Conservation (phyloP, 1,284 basidiomycete genomes). For the Sphaerobolus stellatus region DNA sequence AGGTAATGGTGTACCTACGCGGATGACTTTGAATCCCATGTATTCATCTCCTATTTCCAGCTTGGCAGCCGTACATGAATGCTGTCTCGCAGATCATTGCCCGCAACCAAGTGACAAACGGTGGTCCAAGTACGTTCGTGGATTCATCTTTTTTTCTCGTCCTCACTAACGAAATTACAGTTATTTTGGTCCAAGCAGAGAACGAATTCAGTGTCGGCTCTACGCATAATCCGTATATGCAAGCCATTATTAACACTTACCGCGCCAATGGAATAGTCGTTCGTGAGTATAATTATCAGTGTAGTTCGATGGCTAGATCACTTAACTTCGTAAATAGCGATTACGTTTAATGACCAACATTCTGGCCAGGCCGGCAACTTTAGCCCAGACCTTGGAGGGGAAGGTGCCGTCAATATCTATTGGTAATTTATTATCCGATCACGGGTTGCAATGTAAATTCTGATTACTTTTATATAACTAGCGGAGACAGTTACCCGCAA, state of each 20-base stretch:
- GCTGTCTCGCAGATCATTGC: constrained; percentile 49
- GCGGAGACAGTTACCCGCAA: constrained; percentile 52
- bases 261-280: constrained; percentile 47
- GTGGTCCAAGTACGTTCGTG: constrained; percentile 47
- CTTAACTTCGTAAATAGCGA: constrained; percentile 31
- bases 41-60: constrained; percentile 26
- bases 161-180: constrained; percentile 17
- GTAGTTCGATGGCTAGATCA: neutral
- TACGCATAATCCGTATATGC: constrained; percentile 45
- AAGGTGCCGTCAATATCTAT: constrained; percentile 47
- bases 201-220: constrained; percentile 53
- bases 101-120: constrained; percentile 51
- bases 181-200: constrained; percentile 58
- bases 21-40: neutral
- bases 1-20: constrained; percentile 25
- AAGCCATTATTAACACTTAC: constrained; percentile 48
- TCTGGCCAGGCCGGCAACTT: constrained; percentile 42
- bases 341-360: constrained; percentile 49
- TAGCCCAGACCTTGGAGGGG: constrained; percentile 44
- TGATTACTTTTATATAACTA: constrained; percentile 16
- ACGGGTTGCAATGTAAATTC: neutral
- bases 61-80: constrained; percentile 56
- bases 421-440: constrained; percentile 35
- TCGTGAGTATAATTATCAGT: constrained; percentile 34
- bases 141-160: no score